Evolutionary conservation across 345 rosid species (phyloP).

Genomic region (Eutrema yunnanense): DNA sequence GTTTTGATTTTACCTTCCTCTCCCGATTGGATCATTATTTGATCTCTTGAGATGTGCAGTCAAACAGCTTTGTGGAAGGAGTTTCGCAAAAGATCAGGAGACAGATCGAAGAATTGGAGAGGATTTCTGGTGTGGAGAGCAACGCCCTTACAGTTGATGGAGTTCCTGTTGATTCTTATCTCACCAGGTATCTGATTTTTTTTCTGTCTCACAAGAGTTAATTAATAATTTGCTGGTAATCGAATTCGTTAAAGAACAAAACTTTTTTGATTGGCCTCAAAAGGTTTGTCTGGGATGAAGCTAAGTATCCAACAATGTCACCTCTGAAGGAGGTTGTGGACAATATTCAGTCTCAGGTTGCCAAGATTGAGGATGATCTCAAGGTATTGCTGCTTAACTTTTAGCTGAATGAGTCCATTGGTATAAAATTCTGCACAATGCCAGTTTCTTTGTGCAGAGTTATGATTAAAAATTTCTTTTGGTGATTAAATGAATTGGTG

Average conservation of each 20-base stretch:
- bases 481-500: background rate
- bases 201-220: background rate
- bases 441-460: background rate
- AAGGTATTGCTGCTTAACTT: slow-evolving; percentile 46
- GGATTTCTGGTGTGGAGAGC: slow-evolving; percentile 76
- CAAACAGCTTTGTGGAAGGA: slow-evolving; percentile 85
- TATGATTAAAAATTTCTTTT: background rate
- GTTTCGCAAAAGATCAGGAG: slow-evolving; percentile 94
- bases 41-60: slow-evolving; percentile 44
- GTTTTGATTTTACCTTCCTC: background rate
- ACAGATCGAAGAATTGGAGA: slow-evolving; percentile 97
- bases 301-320: slow-evolving; percentile 92
- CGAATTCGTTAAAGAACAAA: background rate
- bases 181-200: slow-evolving; percentile 61
- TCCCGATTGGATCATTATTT: background rate
- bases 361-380: slow-evolving; percentile 98
- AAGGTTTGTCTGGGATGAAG: slow-evolving; percentile 98
- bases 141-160: slow-evolving; percentile 89
- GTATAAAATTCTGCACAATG: background rate
- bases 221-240: background rate
- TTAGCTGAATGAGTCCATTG: background rate
- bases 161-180: slow-evolving; percentile 93
- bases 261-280: slow-evolving; percentile 15
- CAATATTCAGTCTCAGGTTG: slow-evolving; percentile 71
- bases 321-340: slow-evolving; percentile 87